phyloP scores from a whole-genome alignment of 108 stramenopile genomes.

The Skeletonema marinoi region DNA sequence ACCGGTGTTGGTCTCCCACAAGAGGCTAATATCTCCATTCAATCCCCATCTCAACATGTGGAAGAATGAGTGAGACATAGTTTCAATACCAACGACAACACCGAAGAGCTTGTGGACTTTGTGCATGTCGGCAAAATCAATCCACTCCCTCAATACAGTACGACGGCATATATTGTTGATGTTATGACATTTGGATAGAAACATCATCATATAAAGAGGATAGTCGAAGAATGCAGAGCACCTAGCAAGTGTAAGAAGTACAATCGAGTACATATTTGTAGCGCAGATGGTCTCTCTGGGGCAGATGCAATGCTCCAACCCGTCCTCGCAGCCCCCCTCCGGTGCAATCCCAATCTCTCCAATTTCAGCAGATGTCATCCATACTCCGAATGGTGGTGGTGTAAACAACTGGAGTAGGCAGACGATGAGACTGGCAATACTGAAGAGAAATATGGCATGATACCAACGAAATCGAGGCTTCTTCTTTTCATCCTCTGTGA shows the following conservation, averaged over 20 bases:
- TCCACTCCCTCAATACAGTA: constrained; percentile 13
- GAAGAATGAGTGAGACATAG: constrained; percentile 9
- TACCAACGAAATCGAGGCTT: not conserved
- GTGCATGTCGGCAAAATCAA: constrained; percentile 27
- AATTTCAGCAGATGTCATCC: constrained; percentile 14
- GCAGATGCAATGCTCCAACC: constrained; percentile 15
- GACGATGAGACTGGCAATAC: constrained; percentile 1
- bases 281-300: constrained; percentile 34
- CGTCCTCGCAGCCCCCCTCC: constrained; percentile 9
- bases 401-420: constrained; percentile 15
- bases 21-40: not conserved
- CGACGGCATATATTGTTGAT: constrained; percentile 21
- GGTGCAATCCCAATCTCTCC: not conserved
- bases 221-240: constrained; percentile 32
- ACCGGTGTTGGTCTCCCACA: constrained; percentile 20
- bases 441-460: constrained; percentile 18
- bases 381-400: constrained; percentile 16
- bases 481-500: not conserved
- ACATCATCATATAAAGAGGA: constrained; percentile 28
- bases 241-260: constrained; percentile 16
- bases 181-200: constrained; percentile 25
- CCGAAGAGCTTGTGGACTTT: constrained; percentile 24
- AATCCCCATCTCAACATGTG: constrained; percentile 19
- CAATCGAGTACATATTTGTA: constrained; percentile 2
- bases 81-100: constrained; percentile 23